A percentile compares a stretch with the other conserved stretches of the same genome.
phyloP scores from a whole-genome alignment of 306 rosid genomes.

The Malus sieversii region DNA sequence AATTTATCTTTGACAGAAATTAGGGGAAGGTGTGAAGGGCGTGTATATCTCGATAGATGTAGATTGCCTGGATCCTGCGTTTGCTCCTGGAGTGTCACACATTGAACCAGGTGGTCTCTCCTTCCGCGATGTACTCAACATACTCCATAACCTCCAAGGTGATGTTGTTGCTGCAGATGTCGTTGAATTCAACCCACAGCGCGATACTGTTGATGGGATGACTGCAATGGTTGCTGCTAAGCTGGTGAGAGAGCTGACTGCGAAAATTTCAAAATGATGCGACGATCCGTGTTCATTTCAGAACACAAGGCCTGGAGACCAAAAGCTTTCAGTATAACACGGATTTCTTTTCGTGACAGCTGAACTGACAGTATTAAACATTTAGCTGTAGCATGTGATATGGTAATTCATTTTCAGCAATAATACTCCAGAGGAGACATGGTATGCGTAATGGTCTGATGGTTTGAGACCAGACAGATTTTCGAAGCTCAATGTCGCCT shows the following conservation, averaged over 20 bases:
- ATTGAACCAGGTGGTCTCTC: conserved; percentile 94
- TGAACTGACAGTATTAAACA: neutral
- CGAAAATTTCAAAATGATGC: conserved; percentile 69
- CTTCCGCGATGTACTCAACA: conserved; percentile 83
- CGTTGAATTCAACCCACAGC: conserved; percentile 90
- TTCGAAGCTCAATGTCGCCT: neutral
- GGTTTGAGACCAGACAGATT: neutral
- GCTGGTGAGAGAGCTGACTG: conserved; percentile 81
- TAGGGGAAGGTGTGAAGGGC: conserved; percentile 93
- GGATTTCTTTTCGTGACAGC: neutral
- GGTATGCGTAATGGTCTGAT: neutral
- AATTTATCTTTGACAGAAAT: conserved; percentile 47
- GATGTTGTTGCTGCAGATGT: conserved; percentile 80
- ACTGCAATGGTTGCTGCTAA: conserved; percentile 99
- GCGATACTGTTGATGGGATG: conserved; percentile 94
- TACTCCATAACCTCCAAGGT: conserved; percentile 84
- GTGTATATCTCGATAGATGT: conserved; percentile 86
- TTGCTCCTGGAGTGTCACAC: conserved; percentile 99
- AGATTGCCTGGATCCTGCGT: conserved; percentile 91
- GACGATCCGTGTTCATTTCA: neutral
- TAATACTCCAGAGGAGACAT: neutral
- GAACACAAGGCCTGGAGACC: neutral
- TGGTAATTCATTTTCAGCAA: neutral
- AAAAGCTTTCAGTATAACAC: conserved; percentile 1
- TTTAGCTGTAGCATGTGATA: neutral